These are phyloP conservation scores for Aspergillus fumigatus DNA, from an alignment of 2,329 filamentous ascomycete genomes.

Conservation along the genomic window DNA sequence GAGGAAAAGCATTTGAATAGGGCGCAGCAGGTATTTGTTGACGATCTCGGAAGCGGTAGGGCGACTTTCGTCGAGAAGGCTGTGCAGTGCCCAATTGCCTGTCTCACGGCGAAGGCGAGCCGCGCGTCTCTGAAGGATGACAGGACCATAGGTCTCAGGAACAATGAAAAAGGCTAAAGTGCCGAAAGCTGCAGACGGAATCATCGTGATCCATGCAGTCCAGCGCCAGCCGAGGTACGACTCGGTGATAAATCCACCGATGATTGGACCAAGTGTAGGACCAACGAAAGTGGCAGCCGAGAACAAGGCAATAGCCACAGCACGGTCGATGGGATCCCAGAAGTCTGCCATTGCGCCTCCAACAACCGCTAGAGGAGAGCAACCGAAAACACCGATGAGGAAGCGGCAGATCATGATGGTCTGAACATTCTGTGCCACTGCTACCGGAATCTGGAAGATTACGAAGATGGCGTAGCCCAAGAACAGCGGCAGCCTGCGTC, in stretches of 20 bases:
- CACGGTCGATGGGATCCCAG: slow-evolving; percentile 45
- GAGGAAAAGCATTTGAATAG: slow-evolving; percentile 43
- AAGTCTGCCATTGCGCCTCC: slow-evolving; percentile 48
- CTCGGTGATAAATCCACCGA: slow-evolving; percentile 48
- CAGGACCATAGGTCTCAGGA: slow-evolving; percentile 48
- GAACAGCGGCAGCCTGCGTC: slow-evolving; percentile 47
- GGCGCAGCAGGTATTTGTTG: slow-evolving; percentile 43
- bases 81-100: slow-evolving; percentile 43
- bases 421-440: slow-evolving; percentile 49
- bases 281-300: slow-evolving; percentile 47
- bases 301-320: slow-evolving; percentile 43
- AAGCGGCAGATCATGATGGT: slow-evolving; percentile 55
- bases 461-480: slow-evolving; percentile 46
- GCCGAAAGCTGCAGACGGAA: slow-evolving; percentile 43
- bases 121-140: slow-evolving; percentile 47
- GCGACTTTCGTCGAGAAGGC: slow-evolving; percentile 41
- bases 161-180: slow-evolving; percentile 44
- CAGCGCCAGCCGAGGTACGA: slow-evolving; percentile 53
- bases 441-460: slow-evolving; percentile 54
- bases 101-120: slow-evolving; percentile 45
- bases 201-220: slow-evolving; percentile 53
- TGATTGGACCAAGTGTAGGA: slow-evolving; percentile 45
- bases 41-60: slow-evolving; percentile 37
- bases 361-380: slow-evolving; percentile 48
- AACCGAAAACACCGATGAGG: slow-evolving; percentile 50